A percentile compares a stretch with the other conserved stretches of the same genome.
These are phyloP conservation scores for Globisporangium nunn DNA, from an alignment of 352 stramenopile species.

Conservation along the genomic window DNA sequence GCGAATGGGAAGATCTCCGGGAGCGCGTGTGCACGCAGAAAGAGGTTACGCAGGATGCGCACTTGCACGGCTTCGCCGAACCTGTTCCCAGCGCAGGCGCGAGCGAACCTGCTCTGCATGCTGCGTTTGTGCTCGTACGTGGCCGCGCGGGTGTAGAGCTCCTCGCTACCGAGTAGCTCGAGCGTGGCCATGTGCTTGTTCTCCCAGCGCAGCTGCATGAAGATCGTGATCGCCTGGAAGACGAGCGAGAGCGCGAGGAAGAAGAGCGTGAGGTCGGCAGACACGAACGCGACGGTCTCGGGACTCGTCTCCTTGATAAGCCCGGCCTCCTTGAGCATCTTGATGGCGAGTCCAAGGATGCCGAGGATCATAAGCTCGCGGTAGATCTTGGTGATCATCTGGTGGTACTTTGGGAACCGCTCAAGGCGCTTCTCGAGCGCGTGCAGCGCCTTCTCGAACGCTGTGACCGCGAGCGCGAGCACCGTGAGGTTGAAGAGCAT, in stretches of 20 bases:
- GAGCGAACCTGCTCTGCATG: not conserved
- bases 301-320: constrained; percentile 21
- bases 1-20: constrained; percentile 57
- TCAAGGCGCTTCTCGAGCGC: constrained; percentile 33
- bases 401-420: constrained; percentile 51
- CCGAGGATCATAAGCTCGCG: constrained; percentile 58
- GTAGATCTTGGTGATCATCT: constrained; percentile 62
- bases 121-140: not conserved
- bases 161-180: constrained; percentile 37
- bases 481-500: constrained; percentile 44
- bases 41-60: constrained; percentile 36
- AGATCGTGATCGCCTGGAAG: constrained; percentile 42
- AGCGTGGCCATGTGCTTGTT: constrained; percentile 30
- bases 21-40: constrained; percentile 30
- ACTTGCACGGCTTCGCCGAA: constrained; percentile 8
- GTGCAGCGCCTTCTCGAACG: constrained; percentile 40
- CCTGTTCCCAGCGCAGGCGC: constrained; percentile 1
- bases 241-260: constrained; percentile 45
- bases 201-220: constrained; percentile 32
- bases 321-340: constrained; percentile 35
- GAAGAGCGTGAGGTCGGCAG: constrained; percentile 51
- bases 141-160: constrained; percentile 16
- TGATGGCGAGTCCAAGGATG: constrained; percentile 43
- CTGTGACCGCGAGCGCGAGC: constrained; percentile 36
- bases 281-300: constrained; percentile 45